These are phyloP conservation scores for Penicillium sp. DNA, from an alignment of 2,329 filamentous ascomycete species.

Conservation along the genomic window DNA sequence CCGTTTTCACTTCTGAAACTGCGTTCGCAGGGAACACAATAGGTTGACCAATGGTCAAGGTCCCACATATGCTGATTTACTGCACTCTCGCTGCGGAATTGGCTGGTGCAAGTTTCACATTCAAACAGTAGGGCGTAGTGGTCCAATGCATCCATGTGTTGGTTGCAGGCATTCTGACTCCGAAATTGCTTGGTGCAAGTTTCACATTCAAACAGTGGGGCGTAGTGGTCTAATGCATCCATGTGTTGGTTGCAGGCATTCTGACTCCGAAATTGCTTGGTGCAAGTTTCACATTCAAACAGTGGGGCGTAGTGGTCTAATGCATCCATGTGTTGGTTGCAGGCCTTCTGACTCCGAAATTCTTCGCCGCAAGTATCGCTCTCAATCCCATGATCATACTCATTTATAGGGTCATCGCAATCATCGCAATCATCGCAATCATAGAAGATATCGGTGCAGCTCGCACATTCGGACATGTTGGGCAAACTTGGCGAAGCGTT, in stretches of 20 bases:
- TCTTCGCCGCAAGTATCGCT: not conserved
- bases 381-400: not conserved
- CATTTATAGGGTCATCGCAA: not conserved
- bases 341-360: not conserved
- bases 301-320: constrained; percentile 19
- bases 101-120: constrained; percentile 26
- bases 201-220: not conserved
- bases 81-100: constrained; percentile 11
- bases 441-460: not conserved
- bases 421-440: not conserved
- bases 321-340: not conserved
- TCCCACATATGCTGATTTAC: constrained; percentile 25
- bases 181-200: not conserved
- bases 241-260: not conserved
- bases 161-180: not conserved
- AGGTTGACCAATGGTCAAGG: constrained; percentile 27
- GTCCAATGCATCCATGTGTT: not conserved
- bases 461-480: not conserved
- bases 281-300: constrained; percentile 3
- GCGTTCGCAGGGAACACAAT: constrained; percentile 32
- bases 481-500: not conserved
- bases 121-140: constrained; percentile 21
- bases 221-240: constrained; percentile 20
- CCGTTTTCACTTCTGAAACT: constrained; percentile 35
- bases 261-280: not conserved